Percentiles rank a stretch among this genome's conserved stretches.
phyloP scores from a whole-genome alignment of 176 grass and related monocot genomes.

The Thalia dealbata region DNA sequence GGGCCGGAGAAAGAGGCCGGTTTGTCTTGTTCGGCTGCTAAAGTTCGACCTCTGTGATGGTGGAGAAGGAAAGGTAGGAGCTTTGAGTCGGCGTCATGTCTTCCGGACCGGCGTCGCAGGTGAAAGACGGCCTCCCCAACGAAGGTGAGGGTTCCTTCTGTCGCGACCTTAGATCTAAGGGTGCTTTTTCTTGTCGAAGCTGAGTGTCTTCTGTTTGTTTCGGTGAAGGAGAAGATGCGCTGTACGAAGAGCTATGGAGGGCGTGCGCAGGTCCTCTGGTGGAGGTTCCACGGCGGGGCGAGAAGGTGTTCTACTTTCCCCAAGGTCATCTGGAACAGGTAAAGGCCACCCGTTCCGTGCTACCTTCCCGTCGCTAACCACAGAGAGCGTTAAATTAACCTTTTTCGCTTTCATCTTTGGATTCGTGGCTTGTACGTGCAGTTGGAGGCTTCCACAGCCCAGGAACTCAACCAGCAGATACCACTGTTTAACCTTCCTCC shows the following conservation, averaged over 20 bases:
- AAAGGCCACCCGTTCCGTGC: conserved; percentile 8
- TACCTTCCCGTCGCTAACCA: neutral
- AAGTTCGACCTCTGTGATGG: too few species aligned
- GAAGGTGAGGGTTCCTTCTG: too few species aligned
- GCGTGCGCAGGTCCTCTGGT: conserved; percentile 87
- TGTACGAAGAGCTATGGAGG: conserved; percentile 82
- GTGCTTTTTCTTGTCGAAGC: too few species aligned
- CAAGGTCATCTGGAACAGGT: conserved; percentile 99
- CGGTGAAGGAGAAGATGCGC: conserved; percentile 20
- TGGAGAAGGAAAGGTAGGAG: too few species aligned
- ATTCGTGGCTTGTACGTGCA: neutral
- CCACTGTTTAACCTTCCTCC: conserved; percentile 69
- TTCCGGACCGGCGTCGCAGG: too few species aligned
- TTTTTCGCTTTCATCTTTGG: neutral
- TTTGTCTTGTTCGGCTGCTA: too few species aligned
- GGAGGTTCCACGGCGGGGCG: conserved; percentile 46
- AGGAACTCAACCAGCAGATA: conserved; percentile 59
- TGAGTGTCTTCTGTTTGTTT: too few species aligned
- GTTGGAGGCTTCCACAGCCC: conserved; percentile 80
- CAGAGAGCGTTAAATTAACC: neutral
- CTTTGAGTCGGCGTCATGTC: too few species aligned
- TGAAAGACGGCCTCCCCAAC: too few species aligned
- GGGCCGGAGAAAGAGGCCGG: too few species aligned
- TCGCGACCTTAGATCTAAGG: too few species aligned
- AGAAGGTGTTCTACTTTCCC: conserved; percentile 92